Evolutionary conservation across 306 rosid genomes (phyloP), one percentile per base, ranked within the genome.

Genomic region (Canavalia ensiformis): DNA sequence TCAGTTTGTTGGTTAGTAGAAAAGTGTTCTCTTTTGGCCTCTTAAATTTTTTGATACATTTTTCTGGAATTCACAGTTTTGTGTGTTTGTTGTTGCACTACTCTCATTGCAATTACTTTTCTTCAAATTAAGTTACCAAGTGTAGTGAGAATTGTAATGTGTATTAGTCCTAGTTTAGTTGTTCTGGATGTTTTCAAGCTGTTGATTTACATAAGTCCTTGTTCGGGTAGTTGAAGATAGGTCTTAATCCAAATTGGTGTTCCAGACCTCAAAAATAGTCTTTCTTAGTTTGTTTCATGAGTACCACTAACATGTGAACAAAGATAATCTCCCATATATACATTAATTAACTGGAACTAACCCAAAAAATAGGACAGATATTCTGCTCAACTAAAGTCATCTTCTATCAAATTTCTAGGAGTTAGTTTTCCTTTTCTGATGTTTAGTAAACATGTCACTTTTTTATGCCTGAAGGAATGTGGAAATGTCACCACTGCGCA

Each of bases 401-500:
- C 13, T 80, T 81, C 18, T 71, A 64, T 35, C 51, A 59, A 68
- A 33, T 11, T 72, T 66, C 11, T 65, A 47, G 83, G 54, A 85
- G 33, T 25, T 65, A 77, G 69, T 7, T 35, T 81, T 56, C 4
- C 50, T 50, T 56, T 72, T 34, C 30, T 50, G 59, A 77, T 83
- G 50, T 64, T 55, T 74, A 37, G 75, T 69, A 74, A 69, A 69
- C 52, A 74, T 56, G 76, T 64, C 75, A 44, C 69, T 71, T 78
- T 80, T 74, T 78, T 85, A 84, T 87, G 82, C 72, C 35, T 84
- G 88, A 87, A 84, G 90, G 88, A 79, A 81, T 82, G 72, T 87
- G 88, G 90, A 87, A 87, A 87, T 87, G 90, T 71, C 85, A 66
- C 68, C 90, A 87, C 68, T 87, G 90, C 81, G 5, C 87, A 52